Evolutionary conservation across 2,329 filamentous ascomycete genomes (phyloP), one percentile per base, ranked within the genome.

Genomic region (Massarina eburnea): DNA sequence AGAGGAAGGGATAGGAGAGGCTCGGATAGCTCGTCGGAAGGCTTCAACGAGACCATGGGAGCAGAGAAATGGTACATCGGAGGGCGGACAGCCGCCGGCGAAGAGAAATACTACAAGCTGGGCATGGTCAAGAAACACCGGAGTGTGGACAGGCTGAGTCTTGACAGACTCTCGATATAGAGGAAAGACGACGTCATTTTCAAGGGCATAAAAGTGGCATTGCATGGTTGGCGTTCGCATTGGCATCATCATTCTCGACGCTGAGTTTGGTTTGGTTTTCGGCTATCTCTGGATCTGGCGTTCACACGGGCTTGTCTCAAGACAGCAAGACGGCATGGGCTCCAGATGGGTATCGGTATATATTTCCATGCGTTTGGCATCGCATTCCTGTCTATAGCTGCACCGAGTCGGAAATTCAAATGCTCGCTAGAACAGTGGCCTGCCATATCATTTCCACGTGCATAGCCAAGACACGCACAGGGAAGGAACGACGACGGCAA

Each of bases 61-160:
- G 80, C 81, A 1, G 88, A 91, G 54, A 90, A 88, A 71, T 89
- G 87, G 85, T 91, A 91, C 61, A 88, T 91, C 43, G 88, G 88
- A 18, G 88, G 88, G 6, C 75, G 86, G 62, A 91, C 87, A 21
- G 86, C 87, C 1, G 79, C 73, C 1, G 88, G 88, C n/a, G 88
- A 91, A 61, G 88, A 91, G 66, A 81, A 82, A 61, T 91, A 89
- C 72, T 91, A 91, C 70, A 89, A 89, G 73, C 73, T 91, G 35
- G 87, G 86, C 34, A 87, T 91, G 54, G 83, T 91, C 39, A 81
- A 84, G 65, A 75, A 86, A 44, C 83, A 88, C 46, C 77, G 83
- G 62, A 91, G 88, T 67, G 84, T 85, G 43, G 88, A 91, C 64
- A 79, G 87, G 33, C 68, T 91, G 58, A 91, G 87, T 58, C 71